Evolutionary conservation across 176 grass and related monocot genomes (phyloP).

Genomic region (Thalia dealbata): DNA sequence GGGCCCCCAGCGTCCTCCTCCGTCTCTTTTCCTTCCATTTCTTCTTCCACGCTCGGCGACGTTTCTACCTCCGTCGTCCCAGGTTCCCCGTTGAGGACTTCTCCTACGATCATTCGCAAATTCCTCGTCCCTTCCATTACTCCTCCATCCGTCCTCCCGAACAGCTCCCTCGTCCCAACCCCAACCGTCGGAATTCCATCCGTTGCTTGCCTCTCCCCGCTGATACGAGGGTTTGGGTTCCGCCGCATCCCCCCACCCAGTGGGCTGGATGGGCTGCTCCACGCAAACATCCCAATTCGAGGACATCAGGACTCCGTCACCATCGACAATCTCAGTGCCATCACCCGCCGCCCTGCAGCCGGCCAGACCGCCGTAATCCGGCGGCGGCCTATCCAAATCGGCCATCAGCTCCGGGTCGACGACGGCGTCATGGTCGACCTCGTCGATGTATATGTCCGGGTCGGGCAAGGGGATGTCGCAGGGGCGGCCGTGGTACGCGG

Average conservation of each 20-base stretch:
- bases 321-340: background rate
- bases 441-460: slow-evolving; percentile 1
- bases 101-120: background rate
- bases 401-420: slow-evolving; percentile 1
- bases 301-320: background rate
- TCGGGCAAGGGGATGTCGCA: slow-evolving; percentile 4
- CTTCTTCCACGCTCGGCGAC: background rate
- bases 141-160: background rate
- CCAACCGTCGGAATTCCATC: background rate
- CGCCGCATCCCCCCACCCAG: background rate
- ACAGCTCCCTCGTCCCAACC: background rate
- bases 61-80: background rate
- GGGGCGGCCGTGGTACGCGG: background rate
- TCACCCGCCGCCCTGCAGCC: background rate
- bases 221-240: background rate
- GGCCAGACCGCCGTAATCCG: background rate
- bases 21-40: background rate
- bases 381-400: background rate
- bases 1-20: background rate
- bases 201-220: background rate
- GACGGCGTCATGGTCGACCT: slow-evolving; percentile 4
- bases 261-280: background rate
- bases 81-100: background rate
- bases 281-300: background rate
- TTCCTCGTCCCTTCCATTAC: background rate